Evolutionary conservation across 805 yeast genomes (phyloP).

Genomic region (Nakazawaea laoshanensis): DNA sequence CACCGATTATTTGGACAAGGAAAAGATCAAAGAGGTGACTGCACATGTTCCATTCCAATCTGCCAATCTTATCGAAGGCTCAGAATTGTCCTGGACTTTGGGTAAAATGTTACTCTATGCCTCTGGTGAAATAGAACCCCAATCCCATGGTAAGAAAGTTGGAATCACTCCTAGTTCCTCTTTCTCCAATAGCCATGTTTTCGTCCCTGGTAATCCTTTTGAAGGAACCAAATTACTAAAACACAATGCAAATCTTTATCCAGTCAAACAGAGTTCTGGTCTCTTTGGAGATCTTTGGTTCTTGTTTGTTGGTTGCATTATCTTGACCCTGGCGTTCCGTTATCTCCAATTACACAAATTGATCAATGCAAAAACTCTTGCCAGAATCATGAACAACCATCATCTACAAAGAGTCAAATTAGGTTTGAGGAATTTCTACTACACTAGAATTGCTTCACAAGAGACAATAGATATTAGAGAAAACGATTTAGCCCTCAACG

Average conservation of each 20-base stretch:
- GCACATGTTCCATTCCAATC: conserved; percentile 66
- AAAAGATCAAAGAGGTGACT: conserved; percentile 18
- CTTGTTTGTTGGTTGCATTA: conserved; percentile 9
- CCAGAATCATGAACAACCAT: conserved; percentile 4
- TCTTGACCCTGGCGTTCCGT: conserved; percentile 9
- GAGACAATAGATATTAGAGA: conserved; percentile 13
- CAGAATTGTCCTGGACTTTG: conserved; percentile 90
- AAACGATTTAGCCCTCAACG: conserved; percentile 9
- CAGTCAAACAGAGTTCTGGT: neutral
- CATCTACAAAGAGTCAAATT: conserved; percentile 11
- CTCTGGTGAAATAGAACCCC: conserved; percentile 47
- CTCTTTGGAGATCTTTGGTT: conserved; percentile 8
- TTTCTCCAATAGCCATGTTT: conserved; percentile 18
- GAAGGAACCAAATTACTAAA: neutral
- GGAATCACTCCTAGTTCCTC: conserved; percentile 34
- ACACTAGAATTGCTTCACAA: conserved; percentile 11
- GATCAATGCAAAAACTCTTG: conserved; percentile 1
- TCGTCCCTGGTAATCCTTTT: conserved; percentile 24
- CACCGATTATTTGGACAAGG: conserved; percentile 18
- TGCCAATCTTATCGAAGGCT: conserved; percentile 71
- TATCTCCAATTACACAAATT: conserved; percentile 5
- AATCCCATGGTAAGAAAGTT: conserved; percentile 13
- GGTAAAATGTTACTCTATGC: conserved; percentile 85
- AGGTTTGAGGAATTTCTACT: conserved; percentile 10
- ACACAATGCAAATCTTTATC: neutral